Percentiles rank a stretch among this genome's conserved stretches.
phyloP scores from a whole-genome alignment of 352 stramenopile species.

The Phytophthora citricola region DNA sequence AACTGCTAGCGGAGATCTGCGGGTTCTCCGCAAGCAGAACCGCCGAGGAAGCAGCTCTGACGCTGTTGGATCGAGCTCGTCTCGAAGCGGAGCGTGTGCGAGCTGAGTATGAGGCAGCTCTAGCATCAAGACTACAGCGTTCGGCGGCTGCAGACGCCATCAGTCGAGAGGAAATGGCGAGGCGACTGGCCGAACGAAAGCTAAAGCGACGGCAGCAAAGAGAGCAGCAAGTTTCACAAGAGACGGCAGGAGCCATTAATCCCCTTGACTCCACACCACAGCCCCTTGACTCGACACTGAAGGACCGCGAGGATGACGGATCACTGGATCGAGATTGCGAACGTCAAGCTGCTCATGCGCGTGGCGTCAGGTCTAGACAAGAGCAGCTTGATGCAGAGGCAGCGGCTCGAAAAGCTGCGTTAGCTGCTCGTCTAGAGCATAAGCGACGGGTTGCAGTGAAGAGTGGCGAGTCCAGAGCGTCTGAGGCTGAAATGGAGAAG shows the following conservation, averaged over 20 bases:
- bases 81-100: conserved; percentile 36
- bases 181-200: conserved; percentile 26
- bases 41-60: conserved; percentile 26
- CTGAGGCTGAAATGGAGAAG: conserved; percentile 17
- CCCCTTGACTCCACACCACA: too few relatives aligned
- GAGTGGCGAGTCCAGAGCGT: not conserved
- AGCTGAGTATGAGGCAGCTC: conserved; percentile 30
- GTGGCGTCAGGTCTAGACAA: conserved; percentile 28
- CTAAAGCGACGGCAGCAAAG: conserved; percentile 15
- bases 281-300: not conserved
- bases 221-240: conserved; percentile 2
- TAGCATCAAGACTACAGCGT: conserved; percentile 19
- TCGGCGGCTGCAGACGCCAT: conserved; percentile 1
- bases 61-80: conserved; percentile 24
- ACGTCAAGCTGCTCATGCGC: conserved; percentile 41
- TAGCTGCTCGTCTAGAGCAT: conserved; percentile 38
- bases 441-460: conserved; percentile 33
- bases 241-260: not conserved
- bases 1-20: conserved; percentile 25
- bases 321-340: conserved; percentile 31
- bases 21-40: conserved; percentile 20
- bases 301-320: conserved; percentile 24
- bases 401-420: conserved; percentile 34
- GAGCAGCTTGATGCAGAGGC: conserved; percentile 43
- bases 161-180: conserved; percentile 26